A percentile compares a stretch with the other conserved stretches of the same genome.
phyloP scores from a whole-genome alignment of 257 asterid genomes.

The Petunia secreta region DNA sequence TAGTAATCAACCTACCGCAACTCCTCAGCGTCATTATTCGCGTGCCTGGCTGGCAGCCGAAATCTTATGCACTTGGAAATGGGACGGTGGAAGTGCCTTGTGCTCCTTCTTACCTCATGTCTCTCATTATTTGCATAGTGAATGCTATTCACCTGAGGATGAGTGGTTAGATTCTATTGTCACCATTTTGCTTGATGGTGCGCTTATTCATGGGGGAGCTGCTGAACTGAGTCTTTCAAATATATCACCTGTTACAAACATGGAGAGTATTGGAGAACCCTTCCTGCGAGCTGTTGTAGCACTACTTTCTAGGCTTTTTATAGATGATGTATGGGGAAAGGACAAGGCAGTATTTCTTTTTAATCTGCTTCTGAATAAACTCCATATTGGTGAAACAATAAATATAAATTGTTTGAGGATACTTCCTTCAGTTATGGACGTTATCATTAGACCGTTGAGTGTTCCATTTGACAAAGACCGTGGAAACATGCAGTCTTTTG shows the following conservation, averaged over 20 bases:
- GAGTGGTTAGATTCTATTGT: conserved; percentile 64
- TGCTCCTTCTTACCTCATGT: conserved; percentile 72
- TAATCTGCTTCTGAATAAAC: conserved; percentile 57
- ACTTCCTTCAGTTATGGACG: conserved; percentile 69
- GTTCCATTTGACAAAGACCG: conserved; percentile 38
- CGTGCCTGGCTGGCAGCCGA: conserved; percentile 99
- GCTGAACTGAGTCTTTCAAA: conserved; percentile 50
- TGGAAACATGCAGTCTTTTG: conserved; percentile 39
- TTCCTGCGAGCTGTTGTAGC: conserved; percentile 76
- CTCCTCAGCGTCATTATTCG: conserved; percentile 51
- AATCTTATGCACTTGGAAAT: conserved; percentile 91
- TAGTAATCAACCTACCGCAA: conserved; percentile 35
- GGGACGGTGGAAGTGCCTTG: conserved; percentile 82
- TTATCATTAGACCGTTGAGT: conserved; percentile 70
- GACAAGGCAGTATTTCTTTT: conserved; percentile 64
- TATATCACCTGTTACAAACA: conserved; percentile 62
- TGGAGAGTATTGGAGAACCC: conserved; percentile 74
- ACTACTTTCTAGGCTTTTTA: conserved; percentile 56
- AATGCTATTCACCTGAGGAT: conserved; percentile 35
- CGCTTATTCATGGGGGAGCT: conserved; percentile 73
- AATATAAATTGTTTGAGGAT: conserved; percentile 72
- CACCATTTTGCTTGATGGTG: conserved; percentile 82
- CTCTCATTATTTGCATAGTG: conserved; percentile 50
- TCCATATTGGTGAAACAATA: conserved; percentile 69
- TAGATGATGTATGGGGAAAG: conserved; percentile 67